Percentiles rank a stretch among this genome's conserved stretches.
Evolutionary conservation across 2,329 filamentous ascomycete species (phyloP).

Genomic region (Teratosphaeria pseudoeucalypti): DNA sequence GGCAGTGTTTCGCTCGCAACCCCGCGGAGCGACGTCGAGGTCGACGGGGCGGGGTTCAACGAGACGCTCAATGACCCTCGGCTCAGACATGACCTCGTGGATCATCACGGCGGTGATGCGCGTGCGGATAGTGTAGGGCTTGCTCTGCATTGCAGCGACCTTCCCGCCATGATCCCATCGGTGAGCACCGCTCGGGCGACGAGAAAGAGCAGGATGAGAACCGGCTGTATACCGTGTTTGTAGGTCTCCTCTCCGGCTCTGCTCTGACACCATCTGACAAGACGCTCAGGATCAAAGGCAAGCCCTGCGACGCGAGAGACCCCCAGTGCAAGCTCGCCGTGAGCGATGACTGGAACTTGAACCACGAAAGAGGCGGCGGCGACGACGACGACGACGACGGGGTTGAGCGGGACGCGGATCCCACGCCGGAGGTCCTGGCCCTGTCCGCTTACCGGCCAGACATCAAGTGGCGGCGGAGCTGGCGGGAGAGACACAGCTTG

Average conservation of each 20-base stretch:
- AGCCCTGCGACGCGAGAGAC: conserved; percentile 20
- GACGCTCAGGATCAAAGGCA: conserved; percentile 16
- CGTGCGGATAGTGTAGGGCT: neutral
- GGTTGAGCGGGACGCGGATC: neutral
- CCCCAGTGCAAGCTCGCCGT: conserved; percentile 17
- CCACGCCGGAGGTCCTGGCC: conserved; percentile 6
- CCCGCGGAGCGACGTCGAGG: neutral
- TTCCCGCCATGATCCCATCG: neutral
- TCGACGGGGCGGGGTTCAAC: neutral
- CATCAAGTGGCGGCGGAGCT: conserved; percentile 21
- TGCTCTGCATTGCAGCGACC: neutral
- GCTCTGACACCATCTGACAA: conserved; percentile 3
- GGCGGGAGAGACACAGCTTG: conserved; percentile 23
- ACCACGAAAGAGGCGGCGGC: conserved; percentile 5
- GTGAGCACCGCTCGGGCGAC: neutral
- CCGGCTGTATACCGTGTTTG: conserved; percentile 25
- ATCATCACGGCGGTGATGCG: neutral
- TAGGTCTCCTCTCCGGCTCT: conserved; percentile 8
- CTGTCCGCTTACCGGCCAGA: conserved; percentile 16
- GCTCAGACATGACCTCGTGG: neutral
- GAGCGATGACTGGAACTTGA: conserved; percentile 22
- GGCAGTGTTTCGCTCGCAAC: neutral
- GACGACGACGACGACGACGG: too few species aligned
- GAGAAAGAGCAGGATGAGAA: conserved; percentile 16
- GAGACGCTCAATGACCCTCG: neutral